Conservation (phyloP, 371 early-diverging fungal species). For the Lichtheimia ornata region DNA sequence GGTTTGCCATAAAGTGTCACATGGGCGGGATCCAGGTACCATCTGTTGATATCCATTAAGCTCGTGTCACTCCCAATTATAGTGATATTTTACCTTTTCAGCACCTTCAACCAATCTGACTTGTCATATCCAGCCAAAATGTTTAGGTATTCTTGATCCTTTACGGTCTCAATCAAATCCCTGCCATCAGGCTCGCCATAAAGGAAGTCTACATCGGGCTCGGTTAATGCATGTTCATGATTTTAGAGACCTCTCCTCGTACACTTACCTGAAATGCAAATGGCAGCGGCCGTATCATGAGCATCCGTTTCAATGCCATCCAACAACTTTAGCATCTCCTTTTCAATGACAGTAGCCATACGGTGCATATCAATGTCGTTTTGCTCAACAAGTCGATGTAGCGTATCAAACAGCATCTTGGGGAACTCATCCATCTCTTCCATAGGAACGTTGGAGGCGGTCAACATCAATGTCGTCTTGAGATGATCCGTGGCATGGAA, state of each 20-base stretch:
- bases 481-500: conserved; percentile 59
- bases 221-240: background rate
- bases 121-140: conserved; percentile 45
- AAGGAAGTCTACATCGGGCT: conserved; percentile 47
- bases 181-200: conserved; percentile 62
- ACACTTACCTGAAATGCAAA: conserved; percentile 35
- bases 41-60: conserved; percentile 26
- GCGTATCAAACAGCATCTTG: conserved; percentile 42
- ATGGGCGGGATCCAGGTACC: conserved; percentile 57
- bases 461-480: conserved; percentile 52
- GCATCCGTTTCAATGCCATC: conserved; percentile 51
- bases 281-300: conserved; percentile 46
- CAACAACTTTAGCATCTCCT: conserved; percentile 53
- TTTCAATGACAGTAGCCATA: conserved; percentile 62
- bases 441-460: conserved; percentile 63
- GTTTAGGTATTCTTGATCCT: conserved; percentile 55
- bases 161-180: conserved; percentile 48
- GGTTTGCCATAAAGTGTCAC: conserved; percentile 62
- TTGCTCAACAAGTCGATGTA: conserved; percentile 47
- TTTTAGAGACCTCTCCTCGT: too few relatives aligned
- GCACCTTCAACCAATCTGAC: conserved; percentile 52
- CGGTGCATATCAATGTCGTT: conserved; percentile 69
- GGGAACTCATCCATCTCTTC: conserved; percentile 61
- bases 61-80: background rate
- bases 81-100: conserved; percentile 47